phyloP scores from a whole-genome alignment of 2,329 filamentous ascomycete species.

The Trichoderma aggressivum region DNA sequence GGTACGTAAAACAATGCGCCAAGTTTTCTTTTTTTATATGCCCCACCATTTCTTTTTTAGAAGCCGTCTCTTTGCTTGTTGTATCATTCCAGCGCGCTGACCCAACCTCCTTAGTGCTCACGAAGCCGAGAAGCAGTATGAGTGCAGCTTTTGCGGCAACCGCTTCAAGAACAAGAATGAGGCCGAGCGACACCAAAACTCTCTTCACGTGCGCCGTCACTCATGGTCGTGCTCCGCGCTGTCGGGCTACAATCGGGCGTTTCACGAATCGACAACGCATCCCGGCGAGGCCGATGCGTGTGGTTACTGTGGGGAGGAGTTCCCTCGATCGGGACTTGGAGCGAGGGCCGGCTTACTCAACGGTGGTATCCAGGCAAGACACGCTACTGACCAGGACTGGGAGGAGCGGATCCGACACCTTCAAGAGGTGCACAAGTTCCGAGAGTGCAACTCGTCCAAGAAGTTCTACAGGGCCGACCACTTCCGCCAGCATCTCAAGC shows the following conservation, averaged over 20 bases:
- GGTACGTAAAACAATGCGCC: conserved; percentile 49
- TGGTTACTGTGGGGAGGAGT: conserved; percentile 94
- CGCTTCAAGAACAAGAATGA: conserved; percentile 99
- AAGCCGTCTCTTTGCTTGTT: neutral
- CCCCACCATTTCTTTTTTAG: neutral
- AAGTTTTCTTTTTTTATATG: neutral
- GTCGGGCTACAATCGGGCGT: conserved; percentile 72
- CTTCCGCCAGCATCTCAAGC: conserved; percentile 96
- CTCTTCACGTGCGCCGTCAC: conserved; percentile 83
- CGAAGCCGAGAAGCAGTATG: conserved; percentile 94
- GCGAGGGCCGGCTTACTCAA: conserved; percentile 32
- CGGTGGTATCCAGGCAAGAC: conserved; percentile 38
- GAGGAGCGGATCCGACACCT: conserved; percentile 81
- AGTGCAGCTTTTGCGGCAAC: conserved; percentile 87
- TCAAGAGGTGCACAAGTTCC: conserved; percentile 90
- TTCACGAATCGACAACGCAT: conserved; percentile 72
- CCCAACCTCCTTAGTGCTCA: conserved; percentile 60
- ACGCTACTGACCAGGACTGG: conserved; percentile 79
- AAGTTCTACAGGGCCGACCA: conserved; percentile 98
- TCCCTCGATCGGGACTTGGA: conserved; percentile 51
- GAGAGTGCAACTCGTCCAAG: conserved; percentile 96
- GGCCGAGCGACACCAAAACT: conserved; percentile 93
- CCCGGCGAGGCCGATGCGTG: conserved; percentile 74
- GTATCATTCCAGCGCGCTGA: neutral
- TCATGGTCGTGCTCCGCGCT: conserved; percentile 97